phyloP scores from a whole-genome alignment of 768 basidiomycete genomes.

The Hygrophoropsis aurantiaca region DNA sequence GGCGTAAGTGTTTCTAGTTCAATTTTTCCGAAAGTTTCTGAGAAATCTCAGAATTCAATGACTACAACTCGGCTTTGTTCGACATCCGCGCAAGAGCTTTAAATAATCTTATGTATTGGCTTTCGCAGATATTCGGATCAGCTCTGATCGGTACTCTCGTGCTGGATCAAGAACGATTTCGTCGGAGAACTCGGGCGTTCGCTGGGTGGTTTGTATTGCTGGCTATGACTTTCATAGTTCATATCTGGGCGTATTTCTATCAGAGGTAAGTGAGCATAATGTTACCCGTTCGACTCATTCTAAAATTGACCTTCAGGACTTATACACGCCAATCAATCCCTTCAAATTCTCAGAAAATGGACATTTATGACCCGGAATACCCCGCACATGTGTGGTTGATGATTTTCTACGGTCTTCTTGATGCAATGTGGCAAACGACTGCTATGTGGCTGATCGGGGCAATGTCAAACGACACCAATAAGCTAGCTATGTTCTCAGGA shows the following conservation, averaged over 20 bases:
- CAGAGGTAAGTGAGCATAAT: constrained; percentile 73
- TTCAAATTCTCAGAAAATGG: constrained; percentile 45
- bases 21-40: background rate
- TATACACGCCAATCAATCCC: constrained; percentile 60
- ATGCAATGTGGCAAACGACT: constrained; percentile 81
- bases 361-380: constrained; percentile 39
- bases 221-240: constrained; percentile 61
- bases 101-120: constrained; percentile 81
- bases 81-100: constrained; percentile 73
- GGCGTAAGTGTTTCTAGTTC: constrained; percentile 48
- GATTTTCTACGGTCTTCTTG: constrained; percentile 68
- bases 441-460: constrained; percentile 81
- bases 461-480: constrained; percentile 77
- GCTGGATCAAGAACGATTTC: constrained; percentile 54
- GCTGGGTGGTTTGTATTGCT: constrained; percentile 63
- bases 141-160: constrained; percentile 59
- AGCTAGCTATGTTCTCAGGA: constrained; percentile 77
- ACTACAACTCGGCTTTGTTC: constrained; percentile 73
- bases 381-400: constrained; percentile 54
- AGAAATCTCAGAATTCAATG: constrained; percentile 62
- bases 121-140: constrained; percentile 72
- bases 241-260: constrained; percentile 78
- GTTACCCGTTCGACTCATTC: constrained; percentile 34
- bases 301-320: constrained; percentile 25
- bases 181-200: constrained; percentile 69